Base-by-base conservation (phyloP, 257 asterid species). In the Oldenlandia corymbosa region DNA sequence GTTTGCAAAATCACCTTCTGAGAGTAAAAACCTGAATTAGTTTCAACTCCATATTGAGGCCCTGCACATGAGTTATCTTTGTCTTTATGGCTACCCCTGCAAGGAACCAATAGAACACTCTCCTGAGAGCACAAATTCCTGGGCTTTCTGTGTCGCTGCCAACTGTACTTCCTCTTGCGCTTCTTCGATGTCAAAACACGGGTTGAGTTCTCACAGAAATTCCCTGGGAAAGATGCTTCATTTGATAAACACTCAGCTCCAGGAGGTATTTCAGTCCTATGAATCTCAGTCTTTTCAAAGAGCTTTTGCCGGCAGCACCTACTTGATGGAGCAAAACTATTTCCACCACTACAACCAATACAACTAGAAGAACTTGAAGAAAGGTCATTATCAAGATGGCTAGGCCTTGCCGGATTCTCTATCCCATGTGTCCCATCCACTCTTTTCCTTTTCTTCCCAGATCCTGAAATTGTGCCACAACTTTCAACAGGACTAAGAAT, bases 61-160 rank as follows among this genome's bases (percentile, higher is more conserved):
- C 50, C 59, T 21, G 12, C 49, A 31, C 24, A 14, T 7, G 36
- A 55, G 20, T 16, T 30, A 12, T 52, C n/a, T 36, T 53, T 37
- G 14, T 61, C 67, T 34, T 47, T 41, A 66, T 55, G 61, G 61
- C 66, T 73, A 80, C 23, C 68, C 50, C 45, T 52, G 63, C 78
- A 64, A n/a, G 77, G 74, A 69, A 62, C 58, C 73, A 69, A 70
- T 65, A 80, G 68, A 64, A 62, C 62, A 31, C 58, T 59, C 69
- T 58, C 83, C 59, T 63, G 73, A 71, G 43, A 66, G 55, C 69
- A 57, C 73, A 79, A 79, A 75, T 68, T 81, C 67, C 71, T 65
- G 46, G 55, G 77, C 64, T 84, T 83, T 76, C 86, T 83, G 30
- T 60, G 79, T 17, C 95, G 90, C 73, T 76, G 88, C 95, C 93